These are phyloP conservation scores for Paraphaeosphaeria minitans DNA, from an alignment of 2,329 filamentous ascomycete genomes.

Conservation along the genomic window DNA sequence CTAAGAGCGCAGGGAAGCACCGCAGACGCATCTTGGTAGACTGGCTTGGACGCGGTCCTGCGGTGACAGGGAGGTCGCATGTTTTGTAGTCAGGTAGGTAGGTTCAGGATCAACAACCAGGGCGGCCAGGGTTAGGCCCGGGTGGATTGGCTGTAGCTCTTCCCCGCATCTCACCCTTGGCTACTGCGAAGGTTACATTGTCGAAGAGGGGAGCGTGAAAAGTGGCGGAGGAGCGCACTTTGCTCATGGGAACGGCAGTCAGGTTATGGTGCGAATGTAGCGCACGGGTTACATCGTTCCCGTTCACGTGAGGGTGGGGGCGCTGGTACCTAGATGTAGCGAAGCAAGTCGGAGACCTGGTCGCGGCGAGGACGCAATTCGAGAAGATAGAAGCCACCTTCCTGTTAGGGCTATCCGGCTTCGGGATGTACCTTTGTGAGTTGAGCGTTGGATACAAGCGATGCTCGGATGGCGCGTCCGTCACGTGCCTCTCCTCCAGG, in stretches of 20 bases:
- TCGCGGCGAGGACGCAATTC: background rate
- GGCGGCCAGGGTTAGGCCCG: background rate
- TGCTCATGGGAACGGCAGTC: background rate
- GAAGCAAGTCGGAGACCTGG: background rate
- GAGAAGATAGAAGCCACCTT: background rate
- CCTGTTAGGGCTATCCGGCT: constrained; percentile 4
- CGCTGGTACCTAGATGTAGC: background rate
- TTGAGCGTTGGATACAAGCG: background rate
- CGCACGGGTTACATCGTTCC: constrained; percentile 5
- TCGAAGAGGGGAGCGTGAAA: background rate
- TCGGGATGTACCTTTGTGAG: background rate
- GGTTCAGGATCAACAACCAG: constrained; percentile 14
- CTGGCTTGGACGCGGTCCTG: background rate
- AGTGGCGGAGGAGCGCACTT: background rate
- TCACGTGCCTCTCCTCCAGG: background rate
- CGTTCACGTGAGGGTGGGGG: background rate
- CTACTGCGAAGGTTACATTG: constrained; percentile 17
- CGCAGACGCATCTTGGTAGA: constrained; percentile 20
- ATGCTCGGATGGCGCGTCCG: background rate
- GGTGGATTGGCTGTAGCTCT: constrained; percentile 15
- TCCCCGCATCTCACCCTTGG: constrained; percentile 31
- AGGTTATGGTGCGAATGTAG: constrained; percentile 4
- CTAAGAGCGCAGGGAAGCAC: constrained; percentile 15
- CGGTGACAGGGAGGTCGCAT: constrained; percentile 3
- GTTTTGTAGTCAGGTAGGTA: constrained; percentile 24